These are phyloP conservation scores for Hebeloma cylindrosporum DNA, from an alignment of 768 basidiomycete species.

Conservation along the genomic window DNA sequence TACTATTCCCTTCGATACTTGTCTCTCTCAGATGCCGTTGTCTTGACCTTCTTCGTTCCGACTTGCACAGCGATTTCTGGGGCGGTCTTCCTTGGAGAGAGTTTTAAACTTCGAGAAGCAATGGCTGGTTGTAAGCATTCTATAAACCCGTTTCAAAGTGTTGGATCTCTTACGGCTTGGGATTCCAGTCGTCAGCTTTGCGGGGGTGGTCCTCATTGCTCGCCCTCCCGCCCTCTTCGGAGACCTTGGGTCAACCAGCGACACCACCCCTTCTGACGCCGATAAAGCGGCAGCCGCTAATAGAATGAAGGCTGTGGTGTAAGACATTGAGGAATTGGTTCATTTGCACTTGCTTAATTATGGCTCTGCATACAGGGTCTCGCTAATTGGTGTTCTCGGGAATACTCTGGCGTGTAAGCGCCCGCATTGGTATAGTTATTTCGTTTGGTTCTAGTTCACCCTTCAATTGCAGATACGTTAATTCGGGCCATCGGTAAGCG, in stretches of 20 bases:
- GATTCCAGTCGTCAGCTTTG: constrained; percentile 55
- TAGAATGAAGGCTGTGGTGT: constrained; percentile 63
- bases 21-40: constrained; percentile 75
- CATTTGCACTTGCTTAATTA: too few species aligned
- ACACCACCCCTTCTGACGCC: constrained; percentile 18
- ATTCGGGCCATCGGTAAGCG: constrained; percentile 71
- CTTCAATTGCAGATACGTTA: constrained; percentile 31
- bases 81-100: constrained; percentile 56
- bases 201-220: constrained; percentile 81
- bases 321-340: constrained; percentile 13
- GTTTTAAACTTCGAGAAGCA: constrained; percentile 52
- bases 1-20: constrained; percentile 75
- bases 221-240: constrained; percentile 77
- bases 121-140: constrained; percentile 43
- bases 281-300: constrained; percentile 33
- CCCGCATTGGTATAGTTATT: not conserved
- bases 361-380: too few species aligned
- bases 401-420: constrained; percentile 71
- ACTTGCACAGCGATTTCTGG: constrained; percentile 63
- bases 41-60: constrained; percentile 74
- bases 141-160: not conserved
- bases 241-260: constrained; percentile 6
- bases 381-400: constrained; percentile 62
- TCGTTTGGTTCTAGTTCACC: not conserved
- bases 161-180: not conserved